These are phyloP conservation scores for Podila epicladia DNA, from an alignment of 192 early-diverging fungal genomes.

Conservation along the genomic window DNA sequence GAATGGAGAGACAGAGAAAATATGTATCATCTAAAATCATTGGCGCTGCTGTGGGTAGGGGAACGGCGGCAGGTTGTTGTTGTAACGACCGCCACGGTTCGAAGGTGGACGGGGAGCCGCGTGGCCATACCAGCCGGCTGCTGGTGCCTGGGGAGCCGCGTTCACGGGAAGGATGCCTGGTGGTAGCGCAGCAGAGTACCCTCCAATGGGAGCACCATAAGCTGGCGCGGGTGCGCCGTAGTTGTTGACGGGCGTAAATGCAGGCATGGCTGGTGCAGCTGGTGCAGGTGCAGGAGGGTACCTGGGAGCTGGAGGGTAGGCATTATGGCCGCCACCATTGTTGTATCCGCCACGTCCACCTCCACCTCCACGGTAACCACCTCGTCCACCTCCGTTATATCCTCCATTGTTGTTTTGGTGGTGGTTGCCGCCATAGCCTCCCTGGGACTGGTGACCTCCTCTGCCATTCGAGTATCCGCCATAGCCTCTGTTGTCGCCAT, in stretches of 20 bases:
- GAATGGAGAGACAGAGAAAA: neutral
- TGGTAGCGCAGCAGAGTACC: constrained; percentile 28
- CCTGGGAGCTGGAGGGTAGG: constrained; percentile 9
- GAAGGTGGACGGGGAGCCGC: constrained; percentile 4
- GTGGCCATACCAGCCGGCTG: constrained; percentile 43
- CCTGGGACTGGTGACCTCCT: constrained; percentile 17
- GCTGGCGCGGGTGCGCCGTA: constrained; percentile 28
- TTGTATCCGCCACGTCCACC: constrained; percentile 10
- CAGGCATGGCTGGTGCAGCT: constrained; percentile 13
- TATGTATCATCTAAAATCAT: neutral
- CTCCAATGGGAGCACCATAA: constrained; percentile 17
- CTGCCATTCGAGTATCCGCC: constrained; percentile 8
- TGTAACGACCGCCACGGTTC: constrained; percentile 23
- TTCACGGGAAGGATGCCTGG: constrained; percentile 35
- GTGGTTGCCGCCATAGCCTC: constrained; percentile 11
- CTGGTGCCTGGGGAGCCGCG: constrained; percentile 1
- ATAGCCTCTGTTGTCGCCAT: neutral
- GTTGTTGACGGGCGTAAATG: constrained; percentile 41
- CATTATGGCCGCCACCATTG: neutral
- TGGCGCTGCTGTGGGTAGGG: constrained; percentile 44
- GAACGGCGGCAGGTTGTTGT: constrained; percentile 39
- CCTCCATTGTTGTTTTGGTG: constrained; percentile 13
- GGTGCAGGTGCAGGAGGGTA: constrained; percentile 18
- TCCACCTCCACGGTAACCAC: constrained; percentile 31
- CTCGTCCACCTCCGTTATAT: constrained; percentile 18